Evolutionary conservation across 164 flowering plant genomes (phyloP).

Genomic region (Vitis amurensis): DNA sequence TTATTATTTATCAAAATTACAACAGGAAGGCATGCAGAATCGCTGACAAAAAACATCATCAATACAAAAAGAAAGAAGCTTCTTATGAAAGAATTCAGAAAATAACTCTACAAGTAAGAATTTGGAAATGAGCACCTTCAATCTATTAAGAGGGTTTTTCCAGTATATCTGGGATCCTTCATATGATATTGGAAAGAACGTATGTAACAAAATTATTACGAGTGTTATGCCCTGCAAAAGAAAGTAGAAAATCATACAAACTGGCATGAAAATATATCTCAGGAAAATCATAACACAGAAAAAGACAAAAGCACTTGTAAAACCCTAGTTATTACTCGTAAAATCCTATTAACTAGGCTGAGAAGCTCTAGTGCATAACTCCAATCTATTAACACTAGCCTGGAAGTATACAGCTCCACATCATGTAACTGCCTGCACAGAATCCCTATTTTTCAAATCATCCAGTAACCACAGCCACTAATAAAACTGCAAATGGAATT

Average conservation of each 20-base stretch:
- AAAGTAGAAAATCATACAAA: slow-evolving; percentile 2
- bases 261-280: background rate
- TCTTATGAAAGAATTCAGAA: too few species aligned
- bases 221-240: slow-evolving; percentile 70
- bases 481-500: background rate
- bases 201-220: slow-evolving; percentile 52
- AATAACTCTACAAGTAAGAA: background rate
- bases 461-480: background rate
- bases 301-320: background rate
- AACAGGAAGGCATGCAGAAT: too few species aligned
- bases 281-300: background rate
- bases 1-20: too few species aligned
- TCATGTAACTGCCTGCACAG: slow-evolving; percentile 30
- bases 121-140: slow-evolving; percentile 52
- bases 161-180: slow-evolving; percentile 74
- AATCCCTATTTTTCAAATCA: slow-evolving; percentile 20
- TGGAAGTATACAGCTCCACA: background rate
- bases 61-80: too few species aligned
- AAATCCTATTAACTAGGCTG: background rate
- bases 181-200: slow-evolving; percentile 68
- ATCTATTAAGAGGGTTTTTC: slow-evolving; percentile 52
- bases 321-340: background rate
- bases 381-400: too few species aligned
- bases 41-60: too few species aligned
- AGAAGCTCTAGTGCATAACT: background rate